Conservation (phyloP, 208 protist species). For the Leishmania martiniquensis region DNA sequence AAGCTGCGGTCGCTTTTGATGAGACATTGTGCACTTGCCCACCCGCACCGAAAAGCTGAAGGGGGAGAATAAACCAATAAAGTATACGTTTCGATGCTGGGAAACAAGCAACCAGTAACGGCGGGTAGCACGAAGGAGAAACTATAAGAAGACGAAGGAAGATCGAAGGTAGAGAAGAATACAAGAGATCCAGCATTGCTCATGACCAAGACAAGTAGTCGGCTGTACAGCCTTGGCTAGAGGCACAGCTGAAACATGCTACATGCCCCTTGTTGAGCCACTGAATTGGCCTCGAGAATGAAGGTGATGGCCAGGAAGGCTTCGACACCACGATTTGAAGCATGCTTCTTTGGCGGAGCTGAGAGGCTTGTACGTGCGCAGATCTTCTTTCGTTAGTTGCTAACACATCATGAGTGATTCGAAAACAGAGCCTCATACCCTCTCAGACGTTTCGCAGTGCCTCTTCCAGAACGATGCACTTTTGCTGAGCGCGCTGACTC, state of each 20-base stretch:
- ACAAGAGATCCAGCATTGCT: not conserved
- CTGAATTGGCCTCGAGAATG: not conserved
- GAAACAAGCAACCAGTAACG: constrained; percentile 2
- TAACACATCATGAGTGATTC: not conserved
- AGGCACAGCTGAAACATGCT: not conserved
- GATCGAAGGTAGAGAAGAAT: not conserved
- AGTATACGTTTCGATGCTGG: not conserved
- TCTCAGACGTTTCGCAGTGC: constrained; percentile 2
- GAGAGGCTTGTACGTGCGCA: not conserved
- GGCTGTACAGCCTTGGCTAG: not conserved
- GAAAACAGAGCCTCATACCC: not conserved
- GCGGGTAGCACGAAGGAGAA: not conserved
- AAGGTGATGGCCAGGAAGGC: not conserved
- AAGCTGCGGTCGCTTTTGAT: constrained; percentile 55
- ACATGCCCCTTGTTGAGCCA: not conserved
- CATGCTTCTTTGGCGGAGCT: not conserved
- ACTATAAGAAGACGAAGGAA: not conserved
- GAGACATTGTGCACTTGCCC: constrained; percentile 42
- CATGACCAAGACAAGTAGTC: not conserved
- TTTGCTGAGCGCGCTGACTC: constrained; percentile 24
- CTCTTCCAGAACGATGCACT: constrained; percentile 27
- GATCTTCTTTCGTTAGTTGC: not conserved
- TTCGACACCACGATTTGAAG: not conserved
- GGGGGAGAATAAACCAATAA: not conserved
- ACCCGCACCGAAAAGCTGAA: not conserved